Evolutionary conservation across 192 early-diverging fungal species (phyloP), one percentile per base, ranked within the genome.

Genomic region (Lobosporangium transversale): DNA sequence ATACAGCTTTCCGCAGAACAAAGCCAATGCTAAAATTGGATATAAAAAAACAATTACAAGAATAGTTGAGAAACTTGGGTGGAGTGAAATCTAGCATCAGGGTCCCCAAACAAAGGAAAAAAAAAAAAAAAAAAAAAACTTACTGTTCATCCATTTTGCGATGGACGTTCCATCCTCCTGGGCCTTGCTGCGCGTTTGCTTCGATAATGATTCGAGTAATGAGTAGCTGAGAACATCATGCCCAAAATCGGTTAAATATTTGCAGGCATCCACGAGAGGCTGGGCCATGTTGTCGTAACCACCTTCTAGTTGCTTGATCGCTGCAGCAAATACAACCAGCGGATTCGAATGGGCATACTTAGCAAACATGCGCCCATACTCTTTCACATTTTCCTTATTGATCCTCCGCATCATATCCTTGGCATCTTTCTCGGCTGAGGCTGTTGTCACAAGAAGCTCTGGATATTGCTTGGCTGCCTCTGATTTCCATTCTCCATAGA

Each of bases 401-500:
- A 94, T 80, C 10, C 93, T 89, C 15, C 88, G 84, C 86, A 93
- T 84, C 36, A 89, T 82, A 37, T 78, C 80, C 35, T 83, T 81
- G 29, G 82, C 80, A 36, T 92, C 89, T 23, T 74, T 82, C 32
- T 84, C 81, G 23, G 80, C 81, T 15, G 70, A 74, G 0, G 79
- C 83, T 24, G 80, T 79, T 1, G 80, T 67, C 0, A 89, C 68
- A 44, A 70, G 57, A 24, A 91, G 68, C 56, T 91, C 88, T 0
- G 86, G 84, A 14, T 80, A 83, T n/a, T 71, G 57, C 18, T 85
- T 79, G 40, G 88, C 86, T 23, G 86, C 79, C 3, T 81, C 73
- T 48, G 82, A 89, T n/a, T 86, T 83, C 94, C 94, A 95, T 63
- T 94, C 92, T 3, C 89, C 91, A 71, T 95, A 95, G 3, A 94